These are phyloP conservation scores for Pseudonitzschia multiseries DNA, from an alignment of 108 stramenopile genomes.

Conservation along the genomic window DNA sequence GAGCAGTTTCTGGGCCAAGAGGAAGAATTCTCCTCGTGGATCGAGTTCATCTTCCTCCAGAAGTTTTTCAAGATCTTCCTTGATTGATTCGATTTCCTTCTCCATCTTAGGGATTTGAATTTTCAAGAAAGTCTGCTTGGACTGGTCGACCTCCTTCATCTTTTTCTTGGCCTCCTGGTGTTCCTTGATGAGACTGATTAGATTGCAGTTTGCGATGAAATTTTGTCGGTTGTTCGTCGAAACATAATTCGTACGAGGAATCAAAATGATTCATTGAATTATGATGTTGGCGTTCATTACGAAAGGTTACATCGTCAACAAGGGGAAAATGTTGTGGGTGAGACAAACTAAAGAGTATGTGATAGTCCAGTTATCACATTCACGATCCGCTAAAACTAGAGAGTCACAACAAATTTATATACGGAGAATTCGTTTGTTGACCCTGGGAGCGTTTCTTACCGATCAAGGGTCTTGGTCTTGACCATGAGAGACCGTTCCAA, in stretches of 20 bases:
- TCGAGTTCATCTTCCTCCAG: slow-evolving; percentile 38
- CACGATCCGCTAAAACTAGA: not conserved
- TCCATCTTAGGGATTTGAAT: slow-evolving; percentile 46
- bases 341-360: too few relatives aligned
- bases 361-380: too few relatives aligned
- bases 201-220: not conserved
- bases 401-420: too few relatives aligned
- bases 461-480: slow-evolving; percentile 38
- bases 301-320: too few relatives aligned
- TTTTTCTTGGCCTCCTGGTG: slow-evolving; percentile 34
- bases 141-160: slow-evolving; percentile 35
- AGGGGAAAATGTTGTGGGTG: too few relatives aligned
- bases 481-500: slow-evolving; percentile 44
- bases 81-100: slow-evolving; percentile 26
- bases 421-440: too few relatives aligned
- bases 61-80: slow-evolving; percentile 24
- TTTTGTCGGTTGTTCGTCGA: not conserved
- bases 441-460: too few relatives aligned
- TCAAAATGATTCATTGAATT: too few relatives aligned
- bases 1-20: slow-evolving; percentile 32
- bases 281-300: too few relatives aligned
- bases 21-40: slow-evolving; percentile 42
- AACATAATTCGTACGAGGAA: too few relatives aligned
- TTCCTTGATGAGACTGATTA: slow-evolving; percentile 36
- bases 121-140: slow-evolving; percentile 47